A percentile compares a stretch with the other conserved stretches of the same genome.
Evolutionary conservation across 1,139 yeast genomes (phyloP).

Genomic region (Pichia sp.): DNA sequence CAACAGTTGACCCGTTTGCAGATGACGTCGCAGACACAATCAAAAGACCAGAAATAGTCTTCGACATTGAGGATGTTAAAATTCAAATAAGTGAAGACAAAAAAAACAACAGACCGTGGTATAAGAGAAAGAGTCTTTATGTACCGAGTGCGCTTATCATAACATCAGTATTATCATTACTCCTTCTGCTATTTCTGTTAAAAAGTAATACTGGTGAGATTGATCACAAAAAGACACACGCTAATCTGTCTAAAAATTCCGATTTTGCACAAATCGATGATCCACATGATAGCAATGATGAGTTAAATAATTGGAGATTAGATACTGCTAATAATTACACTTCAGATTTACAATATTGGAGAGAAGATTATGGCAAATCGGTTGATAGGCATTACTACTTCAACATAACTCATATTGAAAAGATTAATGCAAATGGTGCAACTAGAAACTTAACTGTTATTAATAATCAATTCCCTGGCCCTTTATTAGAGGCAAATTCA

Average conservation of each 20-base stretch:
- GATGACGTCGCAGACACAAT: neutral
- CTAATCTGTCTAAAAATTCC: neutral
- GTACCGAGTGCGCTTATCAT: neutral
- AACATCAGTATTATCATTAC: neutral
- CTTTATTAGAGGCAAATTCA: constrained; percentile 32
- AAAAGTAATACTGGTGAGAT: neutral
- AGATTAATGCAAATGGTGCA: constrained; percentile 13
- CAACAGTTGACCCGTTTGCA: neutral
- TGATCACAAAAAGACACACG: neutral
- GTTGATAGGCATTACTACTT: constrained; percentile 17
- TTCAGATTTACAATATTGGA: constrained; percentile 13
- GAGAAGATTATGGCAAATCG: constrained; percentile 7
- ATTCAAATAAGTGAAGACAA: neutral
- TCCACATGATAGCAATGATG: neutral
- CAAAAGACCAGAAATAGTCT: neutral
- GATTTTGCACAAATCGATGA: neutral
- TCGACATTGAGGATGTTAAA: neutral
- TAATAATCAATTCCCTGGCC: constrained; percentile 36
- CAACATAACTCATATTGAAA: constrained; percentile 8
- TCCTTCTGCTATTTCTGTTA: neutral
- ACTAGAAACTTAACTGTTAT: constrained; percentile 32
- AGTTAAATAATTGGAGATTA: constrained; percentile 9
- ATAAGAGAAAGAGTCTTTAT: neutral
- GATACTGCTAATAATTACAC: constrained; percentile 16
- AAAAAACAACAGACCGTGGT: neutral